Base-by-base conservation (phyloP, 495 filamentous ascomycete species). In the Trichocladium antarcticum region DNA sequence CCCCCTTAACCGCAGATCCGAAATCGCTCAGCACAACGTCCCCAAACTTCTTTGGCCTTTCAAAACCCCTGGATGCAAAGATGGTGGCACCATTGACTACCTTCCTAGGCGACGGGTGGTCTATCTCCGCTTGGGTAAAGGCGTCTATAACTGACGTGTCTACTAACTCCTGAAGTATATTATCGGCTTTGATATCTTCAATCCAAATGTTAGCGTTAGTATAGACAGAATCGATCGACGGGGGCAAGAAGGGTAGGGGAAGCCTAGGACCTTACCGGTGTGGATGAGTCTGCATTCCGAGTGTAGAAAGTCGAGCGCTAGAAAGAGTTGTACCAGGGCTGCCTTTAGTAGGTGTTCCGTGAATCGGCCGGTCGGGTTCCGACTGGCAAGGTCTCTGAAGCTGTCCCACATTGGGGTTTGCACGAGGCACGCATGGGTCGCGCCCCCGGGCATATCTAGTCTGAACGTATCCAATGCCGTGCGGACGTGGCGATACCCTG, bases 211-310 rank as follows among this genome's bases (percentile, higher is more conserved):
- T 19, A 20, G 27, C 31, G 10, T 10, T 3, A 32, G 2, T 3
- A 32, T 29, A 29, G 11, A 32, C 10, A 10, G 31, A 11, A 2
- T 32, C 5, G 11, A 32, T 2, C 31, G 12, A 27, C 4, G 24
- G 3, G 24, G 24, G 24, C 31, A 6, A 11, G 31, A 14, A 6
- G 12, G 10, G n/a, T n/a, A n/a, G n/a, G n/a, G n/a, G n/a, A n/a
- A n/a, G n/a, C n/a, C n/a, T n/a, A n/a, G n/a, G n/a, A n/a, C n/a
- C 31, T 5, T 60, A 71, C 73, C 74, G 36, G 68, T 68, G 49
- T 77, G 71, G 20, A 70, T 62, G 3, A 74, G 50, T 7, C 61
- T 45, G 17, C 63, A 68, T 22, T 71, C 67, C 0, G 52, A 58
- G 42, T 73, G 72, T 21, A 74, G 49, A 45, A 61, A 73, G 17